A percentile compares a stretch with the other conserved stretches of the same genome.
Conservation (phyloP, 768 basidiomycete genomes). For the Psilocybe subaeruginosa region DNA sequence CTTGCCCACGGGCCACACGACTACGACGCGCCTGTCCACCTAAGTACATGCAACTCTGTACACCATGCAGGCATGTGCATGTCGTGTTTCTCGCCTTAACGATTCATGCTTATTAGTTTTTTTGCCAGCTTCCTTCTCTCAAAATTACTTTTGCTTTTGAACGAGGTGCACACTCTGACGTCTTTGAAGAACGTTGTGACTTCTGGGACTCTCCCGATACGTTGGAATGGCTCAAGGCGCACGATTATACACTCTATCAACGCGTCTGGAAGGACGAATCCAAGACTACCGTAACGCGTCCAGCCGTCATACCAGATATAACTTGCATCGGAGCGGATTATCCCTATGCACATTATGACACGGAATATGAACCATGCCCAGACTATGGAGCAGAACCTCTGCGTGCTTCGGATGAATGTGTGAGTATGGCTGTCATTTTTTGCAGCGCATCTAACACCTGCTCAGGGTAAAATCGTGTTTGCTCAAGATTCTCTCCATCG, state of each 20-base stretch:
- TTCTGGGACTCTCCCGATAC: constrained; percentile 1
- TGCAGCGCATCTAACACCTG: background rate
- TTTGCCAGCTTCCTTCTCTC: background rate
- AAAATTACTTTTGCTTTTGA: background rate
- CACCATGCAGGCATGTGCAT: too few relatives aligned
- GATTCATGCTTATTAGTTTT: too few relatives aligned
- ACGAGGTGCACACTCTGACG: background rate
- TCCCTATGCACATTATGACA: constrained; percentile 12
- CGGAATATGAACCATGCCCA: background rate
- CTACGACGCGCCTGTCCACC: too few relatives aligned
- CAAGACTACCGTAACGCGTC: background rate
- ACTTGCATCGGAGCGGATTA: background rate
- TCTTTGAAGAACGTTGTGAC: background rate
- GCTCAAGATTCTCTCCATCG: constrained; percentile 24
- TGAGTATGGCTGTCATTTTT: background rate
- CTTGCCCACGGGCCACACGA: too few relatives aligned
- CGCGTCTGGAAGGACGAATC: background rate
- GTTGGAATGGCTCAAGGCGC: constrained; percentile 5
- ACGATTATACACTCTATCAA: constrained; percentile 8
- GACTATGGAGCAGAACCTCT: background rate
- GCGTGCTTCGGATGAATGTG: background rate
- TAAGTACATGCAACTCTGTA: too few relatives aligned
- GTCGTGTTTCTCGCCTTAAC: too few relatives aligned
- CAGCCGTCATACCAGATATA: background rate
- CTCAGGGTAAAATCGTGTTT: constrained; percentile 13